Evolutionary conservation across 495 filamentous ascomycete genomes (phyloP).

Genomic region (Cenococcum geophilum): DNA sequence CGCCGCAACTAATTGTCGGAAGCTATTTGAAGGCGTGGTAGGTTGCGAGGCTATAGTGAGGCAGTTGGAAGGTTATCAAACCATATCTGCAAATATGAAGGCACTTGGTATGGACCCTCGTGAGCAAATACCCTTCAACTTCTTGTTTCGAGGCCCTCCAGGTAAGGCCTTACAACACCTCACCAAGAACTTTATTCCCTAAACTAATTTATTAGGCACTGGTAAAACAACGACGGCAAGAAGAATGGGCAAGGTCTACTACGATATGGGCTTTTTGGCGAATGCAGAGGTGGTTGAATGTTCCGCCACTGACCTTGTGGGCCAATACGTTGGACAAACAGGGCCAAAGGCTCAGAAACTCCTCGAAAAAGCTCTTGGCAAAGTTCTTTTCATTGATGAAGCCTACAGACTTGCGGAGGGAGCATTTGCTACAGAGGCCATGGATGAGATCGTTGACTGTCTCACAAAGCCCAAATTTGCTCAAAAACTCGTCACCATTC

Average conservation of each 20-base stretch:
- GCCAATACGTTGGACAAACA: slow-evolving; percentile 52
- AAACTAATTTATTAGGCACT: slow-evolving; percentile 46
- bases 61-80: slow-evolving; percentile 55
- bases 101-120: slow-evolving; percentile 50
- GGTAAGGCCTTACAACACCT: slow-evolving; percentile 41
- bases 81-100: slow-evolving; percentile 48
- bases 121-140: slow-evolving; percentile 54
- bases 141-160: slow-evolving; percentile 59
- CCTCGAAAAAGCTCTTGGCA: slow-evolving; percentile 55
- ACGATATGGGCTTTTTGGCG: slow-evolving; percentile 50
- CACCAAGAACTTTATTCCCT: neutral
- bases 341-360: slow-evolving; percentile 55
- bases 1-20: slow-evolving; percentile 46
- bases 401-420: slow-evolving; percentile 56
- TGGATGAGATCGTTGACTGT: slow-evolving; percentile 66
- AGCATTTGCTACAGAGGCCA: slow-evolving; percentile 60
- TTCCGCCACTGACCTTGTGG: slow-evolving; percentile 41
- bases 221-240: slow-evolving; percentile 69
- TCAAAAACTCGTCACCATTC: slow-evolving; percentile 63
- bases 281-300: slow-evolving; percentile 38
- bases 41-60: slow-evolving; percentile 58
- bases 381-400: slow-evolving; percentile 63
- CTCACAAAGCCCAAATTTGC: slow-evolving; percentile 57
- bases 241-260: slow-evolving; percentile 68
- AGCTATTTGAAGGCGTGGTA: slow-evolving; percentile 60